These are phyloP conservation scores for Fagopyrum tataricum DNA, from an alignment of 148 eudicot genomes.

Conservation along the genomic window DNA sequence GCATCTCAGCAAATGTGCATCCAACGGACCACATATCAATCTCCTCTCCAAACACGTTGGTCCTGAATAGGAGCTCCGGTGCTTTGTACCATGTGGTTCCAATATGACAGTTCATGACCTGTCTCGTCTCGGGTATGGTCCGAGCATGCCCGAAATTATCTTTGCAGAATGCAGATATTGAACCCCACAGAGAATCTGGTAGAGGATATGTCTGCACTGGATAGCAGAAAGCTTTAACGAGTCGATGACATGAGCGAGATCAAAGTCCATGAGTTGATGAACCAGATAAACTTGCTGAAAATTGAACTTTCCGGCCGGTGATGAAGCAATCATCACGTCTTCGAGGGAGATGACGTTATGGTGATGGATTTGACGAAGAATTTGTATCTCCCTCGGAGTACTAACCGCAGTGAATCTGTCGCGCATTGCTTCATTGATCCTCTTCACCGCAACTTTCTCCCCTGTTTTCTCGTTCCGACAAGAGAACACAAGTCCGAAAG, in stretches of 20 bases:
- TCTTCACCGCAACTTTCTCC: slow-evolving; percentile 40
- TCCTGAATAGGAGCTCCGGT: slow-evolving; percentile 30
- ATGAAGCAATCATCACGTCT: slow-evolving; percentile 30
- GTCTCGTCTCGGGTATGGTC: slow-evolving; percentile 13
- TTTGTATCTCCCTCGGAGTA: slow-evolving; percentile 27
- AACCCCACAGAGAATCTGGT: slow-evolving; percentile 37
- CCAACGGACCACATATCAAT: slow-evolving; percentile 44
- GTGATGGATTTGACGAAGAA: slow-evolving; percentile 24
- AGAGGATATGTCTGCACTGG: slow-evolving; percentile 23
- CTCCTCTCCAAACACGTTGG: slow-evolving; percentile 23
- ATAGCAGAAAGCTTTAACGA: slow-evolving; percentile 27
- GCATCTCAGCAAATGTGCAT: slow-evolving; percentile 40
- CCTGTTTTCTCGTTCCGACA: slow-evolving; percentile 21
- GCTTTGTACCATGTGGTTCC: slow-evolving; percentile 38
- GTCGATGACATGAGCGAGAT: slow-evolving; percentile 28
- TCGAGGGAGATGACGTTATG: slow-evolving; percentile 36
- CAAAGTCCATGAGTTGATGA: slow-evolving; percentile 42
- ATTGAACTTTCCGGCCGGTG: background rate
- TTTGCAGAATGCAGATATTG: slow-evolving; percentile 33
- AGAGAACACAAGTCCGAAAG: slow-evolving; percentile 36
- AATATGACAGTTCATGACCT: background rate
- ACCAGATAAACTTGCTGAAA: slow-evolving; percentile 38
- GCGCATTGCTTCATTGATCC: slow-evolving; percentile 26
- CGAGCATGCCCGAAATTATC: slow-evolving; percentile 38
- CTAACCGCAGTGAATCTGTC: slow-evolving; percentile 13